Base-by-base conservation (phyloP, 2,329 filamentous ascomycete genomes). In the Aspergillus uvarum region DNA sequence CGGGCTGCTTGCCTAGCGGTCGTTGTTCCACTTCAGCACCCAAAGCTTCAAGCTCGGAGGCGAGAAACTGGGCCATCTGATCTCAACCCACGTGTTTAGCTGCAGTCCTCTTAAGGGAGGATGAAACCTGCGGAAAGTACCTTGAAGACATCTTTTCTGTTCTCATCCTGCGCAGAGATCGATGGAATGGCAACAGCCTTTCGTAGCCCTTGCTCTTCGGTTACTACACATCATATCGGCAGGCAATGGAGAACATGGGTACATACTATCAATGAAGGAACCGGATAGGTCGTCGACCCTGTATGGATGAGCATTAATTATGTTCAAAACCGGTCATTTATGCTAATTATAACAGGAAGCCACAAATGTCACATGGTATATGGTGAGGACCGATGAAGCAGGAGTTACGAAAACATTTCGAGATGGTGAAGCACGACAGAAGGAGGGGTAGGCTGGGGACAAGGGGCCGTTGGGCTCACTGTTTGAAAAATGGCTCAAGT, bases 141-240 rank as follows among this genome's bases (percentile, higher is more conserved):
- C 77, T 89, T 91, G 72, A 99, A 87, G 64, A 99, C 95, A 83
- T 99, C 93, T 58, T 88, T 88, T 61, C 95, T 88, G 72, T 91
- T 89, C 68, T 89, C 89, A 73, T 95, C 92, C 64, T 97, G 93
- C 51, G 94, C 91, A 35, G 94, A 98, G 75, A 99, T 85, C 64
- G 95, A 99, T 21, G 95, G 95, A 71, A 99, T 99, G 55, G 93
- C 94, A 61, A 99, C 95, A 57, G 95, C 95, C 78, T 93, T 87
- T 73, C 91, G 86, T 62, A 99, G 87, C 69, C 80, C 80, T 81
- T 64, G 48, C 24, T 22, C 14, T 26, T 47, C 11, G 60, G 48
- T 65, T 49, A 59, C 55, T 63, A 56, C 44, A 19, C 24, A 42
- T 59, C n/a, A 24, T 11, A 21, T 44, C 24, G 21, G 59, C 58